These are phyloP conservation scores for Thielaviopsis ethacetica DNA, from an alignment of 2,329 filamentous ascomycete genomes.

Conservation along the genomic window DNA sequence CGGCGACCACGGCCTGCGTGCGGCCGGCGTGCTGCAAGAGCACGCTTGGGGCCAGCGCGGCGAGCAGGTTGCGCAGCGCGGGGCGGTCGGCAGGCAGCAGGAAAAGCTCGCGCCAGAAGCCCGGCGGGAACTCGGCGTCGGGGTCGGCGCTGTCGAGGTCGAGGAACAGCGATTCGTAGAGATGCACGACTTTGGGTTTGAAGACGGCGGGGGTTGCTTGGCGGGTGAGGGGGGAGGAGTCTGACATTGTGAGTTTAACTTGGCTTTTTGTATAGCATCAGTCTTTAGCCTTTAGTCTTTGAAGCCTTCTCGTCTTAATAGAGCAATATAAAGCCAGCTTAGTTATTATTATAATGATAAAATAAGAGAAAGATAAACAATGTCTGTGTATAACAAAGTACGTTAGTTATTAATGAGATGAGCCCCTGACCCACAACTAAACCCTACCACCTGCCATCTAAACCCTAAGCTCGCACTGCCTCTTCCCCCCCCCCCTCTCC, in stretches of 20 bases:
- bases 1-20: conserved; percentile 61
- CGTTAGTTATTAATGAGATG: no score
- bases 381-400: no score
- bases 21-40: conserved; percentile 62
- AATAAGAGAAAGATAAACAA: no score
- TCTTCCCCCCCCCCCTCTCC: no score
- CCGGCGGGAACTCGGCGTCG: conserved; percentile 59
- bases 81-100: conserved; percentile 64
- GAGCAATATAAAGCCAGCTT: no score
- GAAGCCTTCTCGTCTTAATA: no score
- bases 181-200: conserved; percentile 80
- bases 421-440: no score
- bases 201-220: conserved; percentile 81
- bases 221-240: conserved; percentile 83
- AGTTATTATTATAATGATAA: no score
- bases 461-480: no score
- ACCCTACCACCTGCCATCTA: no score
- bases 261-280: no score
- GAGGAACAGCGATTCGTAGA: conserved; percentile 69
- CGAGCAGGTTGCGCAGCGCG: conserved; percentile 51
- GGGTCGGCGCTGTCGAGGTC: conserved; percentile 17
- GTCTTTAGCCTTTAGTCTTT: no score
- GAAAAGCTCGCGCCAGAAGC: conserved; percentile 95
- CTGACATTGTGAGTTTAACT: conserved; percentile 18
- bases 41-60: conserved; percentile 54